These are phyloP conservation scores for Aspergillus pseudotamarii DNA, from an alignment of 2,329 filamentous ascomycete genomes.

Conservation along the genomic window DNA sequence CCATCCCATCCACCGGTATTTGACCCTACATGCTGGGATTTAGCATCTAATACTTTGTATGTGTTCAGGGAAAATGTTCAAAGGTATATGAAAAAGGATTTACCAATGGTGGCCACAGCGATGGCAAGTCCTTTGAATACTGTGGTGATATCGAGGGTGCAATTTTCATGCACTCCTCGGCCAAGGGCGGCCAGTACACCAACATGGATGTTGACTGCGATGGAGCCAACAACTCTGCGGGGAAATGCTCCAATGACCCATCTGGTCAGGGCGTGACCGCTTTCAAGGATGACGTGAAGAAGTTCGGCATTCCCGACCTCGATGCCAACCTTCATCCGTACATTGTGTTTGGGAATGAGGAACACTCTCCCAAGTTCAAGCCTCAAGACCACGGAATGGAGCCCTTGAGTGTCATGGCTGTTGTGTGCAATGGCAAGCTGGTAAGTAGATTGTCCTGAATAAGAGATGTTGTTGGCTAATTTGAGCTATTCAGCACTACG, in stretches of 20 bases:
- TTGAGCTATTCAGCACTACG: conserved; percentile 52
- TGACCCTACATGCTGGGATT: background rate
- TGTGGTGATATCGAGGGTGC: conserved; percentile 53
- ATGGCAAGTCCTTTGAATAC: conserved; percentile 37
- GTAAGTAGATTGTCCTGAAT: conserved; percentile 24
- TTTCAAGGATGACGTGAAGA: conserved; percentile 46
- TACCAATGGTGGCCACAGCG: conserved; percentile 18
- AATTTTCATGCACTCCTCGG: conserved; percentile 54
- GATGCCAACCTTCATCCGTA: conserved; percentile 57
- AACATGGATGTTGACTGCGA: conserved; percentile 66
- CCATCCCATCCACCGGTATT: no score
- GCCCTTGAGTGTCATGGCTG: conserved; percentile 58
- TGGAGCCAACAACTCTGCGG: conserved; percentile 50
- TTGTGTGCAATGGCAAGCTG: conserved; percentile 56
- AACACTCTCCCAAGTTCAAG: conserved; percentile 36
- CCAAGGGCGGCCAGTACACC: conserved; percentile 40
- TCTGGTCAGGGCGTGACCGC: conserved; percentile 49
- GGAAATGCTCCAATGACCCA: conserved; percentile 50
- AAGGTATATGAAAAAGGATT: conserved; percentile 24
- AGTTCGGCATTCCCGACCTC: conserved; percentile 50
- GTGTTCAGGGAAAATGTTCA: conserved; percentile 19
- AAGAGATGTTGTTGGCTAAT: background rate
- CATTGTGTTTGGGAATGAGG: conserved; percentile 57
- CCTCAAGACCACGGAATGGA: conserved; percentile 49
- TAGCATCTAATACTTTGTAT: background rate